Evolutionary conservation across 148 eudicot species (phyloP), one percentile per base, ranked within the genome.

Genomic region (Nepenthes gracilis): DNA sequence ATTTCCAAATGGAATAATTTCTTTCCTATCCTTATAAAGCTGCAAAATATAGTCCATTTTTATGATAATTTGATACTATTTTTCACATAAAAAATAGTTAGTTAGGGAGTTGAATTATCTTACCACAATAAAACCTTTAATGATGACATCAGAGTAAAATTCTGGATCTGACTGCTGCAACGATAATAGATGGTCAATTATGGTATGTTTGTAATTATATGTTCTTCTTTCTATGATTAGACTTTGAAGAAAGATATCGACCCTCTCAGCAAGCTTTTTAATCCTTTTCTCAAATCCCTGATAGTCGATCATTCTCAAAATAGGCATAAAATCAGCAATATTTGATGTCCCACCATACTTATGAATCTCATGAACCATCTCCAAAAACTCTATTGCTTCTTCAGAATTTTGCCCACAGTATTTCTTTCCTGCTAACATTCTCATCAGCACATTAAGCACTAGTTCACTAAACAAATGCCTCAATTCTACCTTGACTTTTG

Each of bases 401-500:
- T 57, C 63, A 1, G 9, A 37, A 3, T 53, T 65, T 12, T 13
- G 14, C 0, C 40, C n/a, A 50, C 36, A 49, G n/a, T 40, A 66
- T 10, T 59, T 34, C 59, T 74, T 69, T 32, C 73, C 70, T 1
- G 59, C 58, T 8, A 69, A 5, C 69, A 74, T 74, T n/a, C 66
- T 58, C 68, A 59, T 55, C 6, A 73, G 60, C 1, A 57, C 40
- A 40, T 68, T 68, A 38, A 67, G 54, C 33, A 63, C 47, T 60
- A 73, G 15, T 45, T 73, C 77, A n/a, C n/a, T 23, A 2, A 73
- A 2, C 57, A 58, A 13, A 13, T 68, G n/a, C 55, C 58, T 58
- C 47, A 68, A 23, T 2, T 67, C 57, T 6, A 68, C 65, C 51
- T 54, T 47, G 5, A 13, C 33, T 7, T 33, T 9, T 2, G 15